phyloP scores from a whole-genome alignment of 208 protist genomes.

The Entamoeba invadens region DNA sequence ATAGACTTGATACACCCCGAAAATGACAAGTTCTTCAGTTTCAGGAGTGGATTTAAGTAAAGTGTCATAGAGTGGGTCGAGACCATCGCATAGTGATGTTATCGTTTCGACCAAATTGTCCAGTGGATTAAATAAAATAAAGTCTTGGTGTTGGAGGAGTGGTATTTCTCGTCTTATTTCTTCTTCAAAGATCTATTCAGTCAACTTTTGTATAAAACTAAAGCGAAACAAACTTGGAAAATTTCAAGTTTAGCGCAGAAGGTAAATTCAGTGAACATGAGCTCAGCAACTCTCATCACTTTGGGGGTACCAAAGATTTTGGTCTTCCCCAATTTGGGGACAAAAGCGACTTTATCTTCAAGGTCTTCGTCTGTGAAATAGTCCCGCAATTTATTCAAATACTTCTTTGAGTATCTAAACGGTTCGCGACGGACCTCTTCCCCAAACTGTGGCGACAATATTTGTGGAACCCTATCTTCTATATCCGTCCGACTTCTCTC shows the following conservation, averaged over 20 bases:
- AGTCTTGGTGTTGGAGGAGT: background rate
- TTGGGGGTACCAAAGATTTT: background rate
- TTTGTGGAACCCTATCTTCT: too few species aligned
- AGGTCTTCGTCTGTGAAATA: background rate
- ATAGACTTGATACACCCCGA: too few species aligned
- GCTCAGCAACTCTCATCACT: background rate
- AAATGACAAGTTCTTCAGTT: too few species aligned
- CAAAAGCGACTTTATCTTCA: background rate
- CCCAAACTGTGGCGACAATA: too few species aligned
- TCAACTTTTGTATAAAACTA: too few species aligned
- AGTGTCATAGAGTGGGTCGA: background rate
- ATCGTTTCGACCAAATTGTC: background rate
- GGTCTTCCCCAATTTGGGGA: background rate
- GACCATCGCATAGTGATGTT: background rate
- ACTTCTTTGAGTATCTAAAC: too few species aligned
- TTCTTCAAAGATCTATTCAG: background rate
- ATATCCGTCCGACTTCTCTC: too few species aligned
- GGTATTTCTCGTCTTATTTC: background rate
- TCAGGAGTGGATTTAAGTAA: background rate
- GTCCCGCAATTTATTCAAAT: background rate
- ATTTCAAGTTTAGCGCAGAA: background rate
- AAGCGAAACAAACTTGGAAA: too few species aligned
- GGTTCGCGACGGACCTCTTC: too few species aligned
- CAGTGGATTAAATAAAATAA: background rate
- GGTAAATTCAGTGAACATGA: background rate